Conservation (phyloP, 2,329 filamentous ascomycete species). For the Fusarium domesticum region DNA sequence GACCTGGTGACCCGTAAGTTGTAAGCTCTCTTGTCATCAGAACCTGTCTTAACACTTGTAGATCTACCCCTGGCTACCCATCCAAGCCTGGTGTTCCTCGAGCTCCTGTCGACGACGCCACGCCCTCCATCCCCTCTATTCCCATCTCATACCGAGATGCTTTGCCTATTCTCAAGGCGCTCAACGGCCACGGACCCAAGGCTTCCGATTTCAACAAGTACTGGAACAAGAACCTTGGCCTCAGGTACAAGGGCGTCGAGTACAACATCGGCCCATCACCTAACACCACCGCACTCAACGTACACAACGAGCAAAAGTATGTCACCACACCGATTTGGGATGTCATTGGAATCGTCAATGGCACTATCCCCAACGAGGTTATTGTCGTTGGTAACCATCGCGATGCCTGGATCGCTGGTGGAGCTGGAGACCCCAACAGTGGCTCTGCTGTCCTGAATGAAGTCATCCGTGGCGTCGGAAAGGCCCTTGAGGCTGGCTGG, state of each 20-base stretch:
- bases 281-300: conserved; percentile 65
- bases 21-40: conserved; percentile 2
- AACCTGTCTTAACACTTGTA: conserved; percentile 22
- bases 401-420: conserved; percentile 86
- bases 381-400: conserved; percentile 89
- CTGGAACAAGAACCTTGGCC: conserved; percentile 69
- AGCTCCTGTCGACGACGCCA: conserved; percentile 64
- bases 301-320: conserved; percentile 78
- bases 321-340: conserved; percentile 83
- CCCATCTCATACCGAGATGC: conserved; percentile 88
- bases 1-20: conserved; percentile 63
- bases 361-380: conserved; percentile 78
- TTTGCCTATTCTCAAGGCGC: conserved; percentile 78
- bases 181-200: conserved; percentile 84
- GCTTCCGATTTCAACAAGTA: conserved; percentile 68
- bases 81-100: conserved; percentile 86
- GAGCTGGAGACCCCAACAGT: conserved; percentile 78
- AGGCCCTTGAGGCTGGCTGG: conserved; percentile 60
- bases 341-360: conserved; percentile 89
- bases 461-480: conserved; percentile 70
- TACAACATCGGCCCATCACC: conserved; percentile 86
- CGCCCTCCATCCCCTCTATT: conserved; percentile 82
- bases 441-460: conserved; percentile 79
- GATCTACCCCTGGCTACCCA: conserved; percentile 87
- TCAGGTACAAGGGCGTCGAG: conserved; percentile 74